phyloP scores from a whole-genome alignment of 768 basidiomycete species.

The Termitomyces titanicus region DNA sequence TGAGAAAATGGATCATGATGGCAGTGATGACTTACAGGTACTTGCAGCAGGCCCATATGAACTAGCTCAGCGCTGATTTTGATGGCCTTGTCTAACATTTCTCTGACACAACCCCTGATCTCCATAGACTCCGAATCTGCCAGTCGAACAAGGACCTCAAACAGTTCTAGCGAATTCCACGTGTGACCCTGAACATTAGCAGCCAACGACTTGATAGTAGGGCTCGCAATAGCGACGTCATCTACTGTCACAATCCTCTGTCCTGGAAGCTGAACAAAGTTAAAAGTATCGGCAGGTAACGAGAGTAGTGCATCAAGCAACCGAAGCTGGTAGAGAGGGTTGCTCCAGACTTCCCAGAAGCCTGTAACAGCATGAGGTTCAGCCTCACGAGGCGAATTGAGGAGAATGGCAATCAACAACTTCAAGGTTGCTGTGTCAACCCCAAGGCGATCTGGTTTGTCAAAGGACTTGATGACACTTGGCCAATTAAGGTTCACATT shows the following conservation, averaged over 20 bases:
- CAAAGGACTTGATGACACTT: conserved; percentile 79
- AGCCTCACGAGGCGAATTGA: conserved; percentile 73
- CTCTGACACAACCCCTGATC: conserved; percentile 72
- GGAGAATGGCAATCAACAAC: conserved; percentile 82
- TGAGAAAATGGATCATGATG: conserved; percentile 5
- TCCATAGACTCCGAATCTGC: conserved; percentile 71
- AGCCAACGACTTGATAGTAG: conserved; percentile 89
- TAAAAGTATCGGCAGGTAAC: conserved; percentile 87
- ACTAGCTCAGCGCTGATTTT: conserved; percentile 94
- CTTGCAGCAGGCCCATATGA: conserved; percentile 88
- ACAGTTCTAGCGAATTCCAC: conserved; percentile 93
- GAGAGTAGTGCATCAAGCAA: conserved; percentile 87
- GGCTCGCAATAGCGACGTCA: conserved; percentile 79
- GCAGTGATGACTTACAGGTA: conserved; percentile 58
- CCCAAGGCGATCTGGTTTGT: conserved; percentile 77
- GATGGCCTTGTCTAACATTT: conserved; percentile 91
- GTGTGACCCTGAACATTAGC: conserved; percentile 88
- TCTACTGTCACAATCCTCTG: conserved; percentile 83
- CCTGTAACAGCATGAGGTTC: conserved; percentile 80
- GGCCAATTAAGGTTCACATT: conserved; percentile 74
- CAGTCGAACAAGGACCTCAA: conserved; percentile 80
- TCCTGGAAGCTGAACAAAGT: conserved; percentile 85
- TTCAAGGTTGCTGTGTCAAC: conserved; percentile 90
- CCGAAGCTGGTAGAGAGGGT: conserved; percentile 80
- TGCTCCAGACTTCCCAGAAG: conserved; percentile 85